Base-by-base conservation (phyloP, 2,329 filamentous ascomycete species). In the Pseudogymnoascus verrucosus region DNA sequence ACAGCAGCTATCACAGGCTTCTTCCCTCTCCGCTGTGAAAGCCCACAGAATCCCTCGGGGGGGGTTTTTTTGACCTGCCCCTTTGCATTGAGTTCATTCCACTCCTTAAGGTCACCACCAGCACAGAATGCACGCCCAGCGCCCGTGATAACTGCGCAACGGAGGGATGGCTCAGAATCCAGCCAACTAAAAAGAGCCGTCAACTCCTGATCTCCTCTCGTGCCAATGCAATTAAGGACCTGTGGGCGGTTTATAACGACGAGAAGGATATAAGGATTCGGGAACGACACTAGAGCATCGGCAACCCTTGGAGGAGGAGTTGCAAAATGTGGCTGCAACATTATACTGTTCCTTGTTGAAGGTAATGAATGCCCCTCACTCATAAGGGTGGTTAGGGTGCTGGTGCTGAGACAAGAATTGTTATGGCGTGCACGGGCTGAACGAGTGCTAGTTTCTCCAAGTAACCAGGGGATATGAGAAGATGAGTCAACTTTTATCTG, bases 1-100 rank as follows among this genome's bases (percentile, higher is more conserved):
- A 93, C 87, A 0, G 89, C 90, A 1, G 86, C 88, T 28, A 93
- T 82, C 63, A 93, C 80, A 5, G 90, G 90, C 71, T 93, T 93
- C 74, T 84, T 85, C 59, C 89, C 89, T 4, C 76, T 73, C 26
- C 89, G 80, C 67, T 89, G 85, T 62, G 83, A 85, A 34, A 92
- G 75, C 0, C 83, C 88, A 23, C 84, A 87, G 65, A 90, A 89
- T 1, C 88, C 88, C 1, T 77, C 75, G 0, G 77, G 69, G 0
- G 77, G 68, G 54, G 64, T 64, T 19, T 60, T 12, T 23, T 64
- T 54, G 26, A 64, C 64, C 31, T 70, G 66, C 11, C 71, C 47
- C 44, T 65, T 61, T 26, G 61, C 65, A 64, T 82, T 80, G 64
- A 77, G 74, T 7, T 74, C 73, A 64, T 81, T 76, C 84, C 85